Percentiles rank a stretch among this genome's conserved stretches.
phyloP scores from a whole-genome alignment of 441 rosid genomes.

The Euphorbia celastroides region DNA sequence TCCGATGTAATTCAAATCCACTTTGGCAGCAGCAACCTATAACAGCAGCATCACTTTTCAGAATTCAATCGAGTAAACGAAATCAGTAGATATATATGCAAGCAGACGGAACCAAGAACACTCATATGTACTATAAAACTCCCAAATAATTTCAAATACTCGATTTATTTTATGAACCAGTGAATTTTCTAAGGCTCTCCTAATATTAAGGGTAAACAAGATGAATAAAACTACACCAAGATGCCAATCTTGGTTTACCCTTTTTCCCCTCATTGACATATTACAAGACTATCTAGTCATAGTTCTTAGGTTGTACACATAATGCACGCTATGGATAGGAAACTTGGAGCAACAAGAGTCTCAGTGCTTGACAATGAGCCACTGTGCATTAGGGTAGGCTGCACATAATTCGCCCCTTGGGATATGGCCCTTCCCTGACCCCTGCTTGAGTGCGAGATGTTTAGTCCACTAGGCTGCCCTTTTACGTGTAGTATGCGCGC shows the following conservation, averaged over 20 bases:
- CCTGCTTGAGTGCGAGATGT: too few relatives aligned
- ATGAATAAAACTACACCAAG: neutral
- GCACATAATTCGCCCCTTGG: too few relatives aligned
- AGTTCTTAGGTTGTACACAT: neutral
- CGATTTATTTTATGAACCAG: neutral
- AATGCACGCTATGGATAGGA: neutral
- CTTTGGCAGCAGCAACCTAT: constrained; percentile 91
- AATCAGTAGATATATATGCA: neutral
- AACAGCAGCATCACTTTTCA: neutral
- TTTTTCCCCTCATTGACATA: neutral
- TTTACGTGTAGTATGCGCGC: too few relatives aligned
- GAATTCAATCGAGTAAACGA: neutral
- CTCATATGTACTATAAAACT: neutral
- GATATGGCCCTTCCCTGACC: too few relatives aligned
- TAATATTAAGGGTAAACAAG: neutral
- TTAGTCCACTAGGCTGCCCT: too few relatives aligned
- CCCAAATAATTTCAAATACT: neutral
- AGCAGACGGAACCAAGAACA: neutral
- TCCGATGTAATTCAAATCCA: constrained; percentile 95
- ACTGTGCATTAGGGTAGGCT: too few relatives aligned
- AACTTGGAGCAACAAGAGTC: too few relatives aligned
- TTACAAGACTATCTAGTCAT: neutral
- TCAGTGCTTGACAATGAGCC: too few relatives aligned
- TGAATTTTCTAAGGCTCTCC: neutral
- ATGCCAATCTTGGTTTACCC: neutral